Base-by-base conservation (phyloP, 2,329 filamentous ascomycete species). In the Alternaria dauci region DNA sequence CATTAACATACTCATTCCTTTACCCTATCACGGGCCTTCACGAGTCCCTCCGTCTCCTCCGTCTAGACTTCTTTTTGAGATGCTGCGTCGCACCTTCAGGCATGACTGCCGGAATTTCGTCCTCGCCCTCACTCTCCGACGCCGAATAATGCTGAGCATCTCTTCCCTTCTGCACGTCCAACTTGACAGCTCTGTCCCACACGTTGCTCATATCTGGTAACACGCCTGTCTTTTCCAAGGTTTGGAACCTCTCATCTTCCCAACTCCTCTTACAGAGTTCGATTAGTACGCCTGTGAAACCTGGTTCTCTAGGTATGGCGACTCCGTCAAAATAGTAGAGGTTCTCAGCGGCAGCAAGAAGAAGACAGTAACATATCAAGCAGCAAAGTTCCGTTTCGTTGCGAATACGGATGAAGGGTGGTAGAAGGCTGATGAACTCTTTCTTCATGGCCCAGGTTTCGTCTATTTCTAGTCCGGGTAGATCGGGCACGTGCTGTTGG, bases 221-320 rank as follows among this genome's bases (percentile, higher is more conserved):
- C 4, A 55, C 23, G 18, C 52, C 30, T 12, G 30, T 12, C 52
- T 14, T 36, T 1, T 30, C 7, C 8, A 36, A 26, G 12, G 14
- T 46, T 7, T 46, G 25, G 30, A 55, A 47, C 16, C 42, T 43
- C 20, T 55, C 7, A 20, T 47, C 30, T 34, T 55, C 39, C 52
- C 7, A 55, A 6, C 9, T 18, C 20, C 41, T 43, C 23, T 55
- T 46, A 41, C 41, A 46, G 16, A 55, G 32, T 18, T 55, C 52
- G 39, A 55, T 30, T 8, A 38, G 28, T 20, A 46, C 34, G 16
- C 52, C 34, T 25, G 23, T 55, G 34, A 47, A 55, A n/a, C 41
- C 42, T 44, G 5, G n/a, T 34, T 46, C 41, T 6, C 3, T 44
- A 20, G 52, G 41, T 14, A 54, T 25, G 8, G 20, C 20, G 20